These are phyloP conservation scores for Planoprotostelium fungivorum DNA, from an alignment of 78 protist species.

Conservation along the genomic window DNA sequence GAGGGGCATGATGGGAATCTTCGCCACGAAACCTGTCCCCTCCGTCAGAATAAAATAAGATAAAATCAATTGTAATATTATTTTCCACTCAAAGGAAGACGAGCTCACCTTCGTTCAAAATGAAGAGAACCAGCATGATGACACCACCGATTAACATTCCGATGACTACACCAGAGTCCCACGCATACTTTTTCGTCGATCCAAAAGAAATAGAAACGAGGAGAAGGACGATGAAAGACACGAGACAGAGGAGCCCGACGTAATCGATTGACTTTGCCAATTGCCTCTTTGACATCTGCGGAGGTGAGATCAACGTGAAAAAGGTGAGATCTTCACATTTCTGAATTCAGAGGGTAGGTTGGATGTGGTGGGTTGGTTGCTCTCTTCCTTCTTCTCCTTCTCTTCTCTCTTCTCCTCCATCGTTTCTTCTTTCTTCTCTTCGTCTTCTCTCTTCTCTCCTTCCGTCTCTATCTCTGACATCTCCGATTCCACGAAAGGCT, in stretches of 20 bases:
- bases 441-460: too few species aligned
- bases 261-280: conserved; percentile 40
- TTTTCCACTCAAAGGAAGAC: too few species aligned
- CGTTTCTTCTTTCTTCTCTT: too few species aligned
- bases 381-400: too few species aligned
- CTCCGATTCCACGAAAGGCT: not conserved
- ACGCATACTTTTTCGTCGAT: conserved; percentile 19
- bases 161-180: conserved; percentile 40
- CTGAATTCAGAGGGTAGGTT: too few species aligned
- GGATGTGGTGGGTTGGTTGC: too few species aligned
- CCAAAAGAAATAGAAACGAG: conserved; percentile 51
- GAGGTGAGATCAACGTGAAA: too few species aligned
- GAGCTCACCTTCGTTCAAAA: conserved; percentile 13
- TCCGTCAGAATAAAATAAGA: not conserved
- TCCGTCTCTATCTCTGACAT: not conserved
- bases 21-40: not conserved
- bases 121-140: conserved; percentile 15
- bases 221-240: conserved; percentile 18
- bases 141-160: conserved; percentile 23
- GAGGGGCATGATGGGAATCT: conserved; percentile 54
- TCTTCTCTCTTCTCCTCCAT: too few species aligned
- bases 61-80: too few species aligned
- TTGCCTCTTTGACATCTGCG: conserved; percentile 18
- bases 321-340: too few species aligned
- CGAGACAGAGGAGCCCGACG: conserved; percentile 30